phyloP scores from a whole-genome alignment of 2,329 filamentous ascomycete genomes.

The Lasiodiplodia citricola region DNA sequence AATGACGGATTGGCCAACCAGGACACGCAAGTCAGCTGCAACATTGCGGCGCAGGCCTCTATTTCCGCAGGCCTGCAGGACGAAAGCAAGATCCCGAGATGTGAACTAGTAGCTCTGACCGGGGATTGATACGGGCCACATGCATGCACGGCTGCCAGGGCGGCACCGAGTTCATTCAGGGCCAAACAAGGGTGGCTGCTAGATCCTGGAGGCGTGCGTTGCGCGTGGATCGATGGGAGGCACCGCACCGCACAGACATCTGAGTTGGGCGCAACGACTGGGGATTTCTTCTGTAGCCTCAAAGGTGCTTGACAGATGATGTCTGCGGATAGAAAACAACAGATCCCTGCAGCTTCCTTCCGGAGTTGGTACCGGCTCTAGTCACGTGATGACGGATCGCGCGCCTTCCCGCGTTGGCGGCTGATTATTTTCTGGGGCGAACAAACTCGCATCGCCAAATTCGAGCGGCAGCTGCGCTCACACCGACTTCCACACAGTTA shows the following conservation, averaged over 20 bases:
- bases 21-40: background rate
- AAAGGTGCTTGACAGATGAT: background rate
- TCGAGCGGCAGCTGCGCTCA: background rate
- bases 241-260: background rate
- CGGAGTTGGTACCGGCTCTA: background rate
- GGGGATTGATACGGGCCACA: background rate
- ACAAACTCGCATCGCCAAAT: conserved; percentile 16
- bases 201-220: background rate
- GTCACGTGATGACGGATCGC: background rate
- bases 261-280: background rate
- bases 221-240: background rate
- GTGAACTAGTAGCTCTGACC: background rate
- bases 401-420: background rate
- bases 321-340: background rate
- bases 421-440: background rate
- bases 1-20: background rate
- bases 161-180: background rate
- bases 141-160: background rate
- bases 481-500: background rate
- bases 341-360: conserved; percentile 6
- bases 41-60: background rate
- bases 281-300: background rate
- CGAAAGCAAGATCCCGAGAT: background rate
- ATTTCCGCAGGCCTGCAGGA: background rate
- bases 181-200: background rate